These are phyloP conservation scores for Aspergillus uvarum DNA, from an alignment of 2,329 filamentous ascomycete species.

Conservation along the genomic window DNA sequence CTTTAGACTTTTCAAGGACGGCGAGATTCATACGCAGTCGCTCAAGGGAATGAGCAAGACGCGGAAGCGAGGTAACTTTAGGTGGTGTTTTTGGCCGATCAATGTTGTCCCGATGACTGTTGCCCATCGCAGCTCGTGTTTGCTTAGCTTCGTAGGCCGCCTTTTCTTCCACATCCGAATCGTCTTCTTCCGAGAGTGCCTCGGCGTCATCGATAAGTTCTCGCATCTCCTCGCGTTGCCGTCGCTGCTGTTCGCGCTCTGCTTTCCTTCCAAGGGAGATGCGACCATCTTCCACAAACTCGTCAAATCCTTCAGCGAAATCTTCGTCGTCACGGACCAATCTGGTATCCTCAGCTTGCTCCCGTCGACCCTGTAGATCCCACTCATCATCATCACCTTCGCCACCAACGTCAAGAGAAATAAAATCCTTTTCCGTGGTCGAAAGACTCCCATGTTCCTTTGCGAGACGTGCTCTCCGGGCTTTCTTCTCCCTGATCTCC, in stretches of 20 bases:
- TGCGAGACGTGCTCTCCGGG: conserved; percentile 77
- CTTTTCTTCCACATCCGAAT: conserved; percentile 63
- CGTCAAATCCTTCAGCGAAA: conserved; percentile 87
- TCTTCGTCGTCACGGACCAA: conserved; percentile 86
- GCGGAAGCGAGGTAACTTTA: conserved; percentile 75
- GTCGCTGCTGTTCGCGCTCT: conserved; percentile 66
- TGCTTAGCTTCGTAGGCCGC: conserved; percentile 87
- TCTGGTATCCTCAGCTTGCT: conserved; percentile 69
- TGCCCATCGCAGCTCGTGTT: conserved; percentile 76
- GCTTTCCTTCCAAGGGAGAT: conserved; percentile 77
- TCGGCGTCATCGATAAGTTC: conserved; percentile 80
- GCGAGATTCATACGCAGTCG: conserved; percentile 62
- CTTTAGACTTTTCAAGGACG: conserved; percentile 63
- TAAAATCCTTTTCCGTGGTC: conserved; percentile 56
- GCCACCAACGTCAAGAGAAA: conserved; percentile 39
- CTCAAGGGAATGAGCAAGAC: conserved; percentile 65
- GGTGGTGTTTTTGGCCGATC: conserved; percentile 60
- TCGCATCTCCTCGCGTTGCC: conserved; percentile 74
- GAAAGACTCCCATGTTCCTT: conserved; percentile 60
- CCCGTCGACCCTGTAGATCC: conserved; percentile 53
- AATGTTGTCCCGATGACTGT: conserved; percentile 36
- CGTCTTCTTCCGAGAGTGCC: conserved; percentile 61
- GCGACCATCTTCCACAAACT: conserved; percentile 81
- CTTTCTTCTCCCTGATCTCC: conserved; percentile 89
- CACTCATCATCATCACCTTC: conserved; percentile 45